Conservation (phyloP, 805 yeast species). For the Candida sanyiensis region DNA sequence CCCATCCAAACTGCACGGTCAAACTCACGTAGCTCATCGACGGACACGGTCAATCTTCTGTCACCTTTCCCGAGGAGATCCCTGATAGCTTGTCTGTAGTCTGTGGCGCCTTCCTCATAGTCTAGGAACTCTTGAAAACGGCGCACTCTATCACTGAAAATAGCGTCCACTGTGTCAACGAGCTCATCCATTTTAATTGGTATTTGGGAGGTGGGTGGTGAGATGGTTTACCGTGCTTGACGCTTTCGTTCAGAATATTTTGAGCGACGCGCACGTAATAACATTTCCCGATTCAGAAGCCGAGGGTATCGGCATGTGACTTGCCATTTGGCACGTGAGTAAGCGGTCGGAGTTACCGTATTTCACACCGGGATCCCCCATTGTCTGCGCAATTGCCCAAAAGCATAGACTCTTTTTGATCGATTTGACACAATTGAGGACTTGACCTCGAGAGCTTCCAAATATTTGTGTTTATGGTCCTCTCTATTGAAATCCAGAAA, state of each 20-base stretch:
- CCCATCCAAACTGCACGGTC: constrained; percentile 78
- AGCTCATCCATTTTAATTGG: constrained; percentile 26
- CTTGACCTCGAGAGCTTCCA: too few species aligned
- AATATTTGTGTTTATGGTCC: neutral
- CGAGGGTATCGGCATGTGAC: neutral
- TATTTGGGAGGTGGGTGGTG: neutral
- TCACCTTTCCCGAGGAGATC: constrained; percentile 64
- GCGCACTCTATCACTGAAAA: constrained; percentile 78
- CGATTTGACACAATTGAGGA: too few species aligned
- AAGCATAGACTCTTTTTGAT: too few species aligned
- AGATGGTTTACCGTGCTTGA: neutral
- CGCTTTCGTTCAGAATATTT: too few species aligned
- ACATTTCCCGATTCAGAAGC: constrained; percentile 8
- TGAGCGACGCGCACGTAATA: constrained; percentile 4
- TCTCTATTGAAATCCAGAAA: neutral
- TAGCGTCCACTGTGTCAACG: constrained; percentile 33
- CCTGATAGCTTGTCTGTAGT: constrained; percentile 65
- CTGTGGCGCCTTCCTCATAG: constrained; percentile 46
- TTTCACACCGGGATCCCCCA: too few species aligned
- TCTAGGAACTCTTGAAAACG: constrained; percentile 83
- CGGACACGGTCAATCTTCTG: constrained; percentile 62
- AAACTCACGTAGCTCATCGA: constrained; percentile 85
- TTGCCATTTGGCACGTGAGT: neutral
- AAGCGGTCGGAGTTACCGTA: too few species aligned
- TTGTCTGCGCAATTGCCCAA: too few species aligned